These are phyloP conservation scores for Lavandula angustifolia DNA, from an alignment of 257 asterid species.

Conservation along the genomic window DNA sequence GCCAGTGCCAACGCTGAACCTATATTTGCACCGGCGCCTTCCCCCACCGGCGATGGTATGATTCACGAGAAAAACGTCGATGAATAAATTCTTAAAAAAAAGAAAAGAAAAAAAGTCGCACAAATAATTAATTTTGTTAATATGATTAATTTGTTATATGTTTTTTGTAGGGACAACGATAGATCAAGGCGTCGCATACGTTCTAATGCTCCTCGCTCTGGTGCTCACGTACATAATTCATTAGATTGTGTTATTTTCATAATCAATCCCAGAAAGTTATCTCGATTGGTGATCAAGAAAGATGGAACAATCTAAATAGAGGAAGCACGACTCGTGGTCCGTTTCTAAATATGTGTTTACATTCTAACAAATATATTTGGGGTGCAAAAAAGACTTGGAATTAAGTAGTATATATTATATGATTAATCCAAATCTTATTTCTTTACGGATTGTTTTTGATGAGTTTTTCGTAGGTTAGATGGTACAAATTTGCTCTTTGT, in stretches of 20 bases:
- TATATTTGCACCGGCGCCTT: constrained; percentile 34
- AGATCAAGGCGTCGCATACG: constrained; percentile 61
- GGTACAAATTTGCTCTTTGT: not conserved
- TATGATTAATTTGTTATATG: not conserved
- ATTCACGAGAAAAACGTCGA: not conserved
- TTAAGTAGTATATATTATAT: not conserved
- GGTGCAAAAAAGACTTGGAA: not conserved
- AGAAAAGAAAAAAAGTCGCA: no score
- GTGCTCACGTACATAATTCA: constrained; percentile 61
- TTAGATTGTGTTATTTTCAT: constrained; percentile 25
- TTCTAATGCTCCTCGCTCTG: constrained; percentile 61
- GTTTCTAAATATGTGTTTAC: constrained; percentile 12
- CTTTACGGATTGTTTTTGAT: constrained; percentile 9
- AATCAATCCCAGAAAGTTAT: not conserved
- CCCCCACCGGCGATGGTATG: constrained; percentile 45
- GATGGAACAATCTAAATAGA: not conserved
- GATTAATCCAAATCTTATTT: not conserved
- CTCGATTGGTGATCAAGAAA: constrained; percentile 14
- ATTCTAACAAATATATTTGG: not conserved
- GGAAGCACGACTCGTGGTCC: constrained; percentile 11
- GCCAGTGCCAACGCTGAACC: constrained; percentile 22
- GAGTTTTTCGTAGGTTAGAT: not conserved
- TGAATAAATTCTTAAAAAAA: no score
- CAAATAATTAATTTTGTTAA: no score
- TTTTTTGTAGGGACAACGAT: constrained; percentile 48